Evolutionary conservation across 2,329 filamentous ascomycete species (phyloP), one percentile per base, ranked within the genome.

Genomic region (Epicoccum nigrum): DNA sequence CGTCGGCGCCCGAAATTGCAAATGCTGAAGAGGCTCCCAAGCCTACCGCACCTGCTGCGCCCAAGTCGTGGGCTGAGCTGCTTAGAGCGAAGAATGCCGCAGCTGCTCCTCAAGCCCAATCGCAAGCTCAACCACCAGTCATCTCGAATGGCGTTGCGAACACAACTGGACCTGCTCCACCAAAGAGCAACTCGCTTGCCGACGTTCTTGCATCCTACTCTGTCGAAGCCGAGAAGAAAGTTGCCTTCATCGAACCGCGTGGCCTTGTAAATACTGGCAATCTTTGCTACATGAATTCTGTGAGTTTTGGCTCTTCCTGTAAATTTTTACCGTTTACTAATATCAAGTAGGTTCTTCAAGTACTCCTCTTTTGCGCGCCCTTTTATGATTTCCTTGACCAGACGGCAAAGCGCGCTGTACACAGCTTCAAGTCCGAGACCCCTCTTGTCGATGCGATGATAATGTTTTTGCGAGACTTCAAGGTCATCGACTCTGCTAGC

Each of bases 201-300:
- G 90, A 97, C 62, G 89, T 90, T 28, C 80, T 99, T 44, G 82
- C 82, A 41, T 83, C 84, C 21, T 94, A 92, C 71, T 83, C 83
- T 45, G 85, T 92, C 19, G 82, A 84, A 50, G 79, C 80, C 30
- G 81, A 81, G 38, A 78, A 81, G 51, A 90, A 88, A 64, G 79
- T 93, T 60, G 81, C 88, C 15, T 97, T 97, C 68, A 81, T 99
- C 42, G 91, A 97, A 75, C 94, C 94, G 42, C 85, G 93, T 60
- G 94, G 94, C 40, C 83, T 99, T 68, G 89, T 96, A 62, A 99
- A 99, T 76, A 95, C 93, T 32, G 94, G 94, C 41, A 97, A 99
- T 71, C 95, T 97, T 90, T 99, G 94, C 76, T 99, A 99, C 77
- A 97, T 99, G 94, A 99, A 97, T 79, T 97, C 94, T 58, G 93